phyloP scores from a whole-genome alignment of 257 asterid species.

The Nicotiana obtusifolia region DNA sequence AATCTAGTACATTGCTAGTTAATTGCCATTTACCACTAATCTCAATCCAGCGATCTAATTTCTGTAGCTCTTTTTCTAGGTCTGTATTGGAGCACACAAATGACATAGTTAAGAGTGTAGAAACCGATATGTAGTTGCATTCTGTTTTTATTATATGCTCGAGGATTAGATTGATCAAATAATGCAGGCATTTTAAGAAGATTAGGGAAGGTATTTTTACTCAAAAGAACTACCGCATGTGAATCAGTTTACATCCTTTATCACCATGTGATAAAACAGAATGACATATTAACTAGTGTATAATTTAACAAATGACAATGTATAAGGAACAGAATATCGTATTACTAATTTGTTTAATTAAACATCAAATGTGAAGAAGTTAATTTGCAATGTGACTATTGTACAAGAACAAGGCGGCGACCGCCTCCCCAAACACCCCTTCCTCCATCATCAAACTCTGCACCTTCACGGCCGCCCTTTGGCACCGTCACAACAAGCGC shows the following conservation, averaged over 20 bases:
- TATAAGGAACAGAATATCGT: too few relatives aligned
- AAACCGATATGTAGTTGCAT: background rate
- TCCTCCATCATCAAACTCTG: constrained; percentile 13
- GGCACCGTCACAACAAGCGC: constrained; percentile 56
- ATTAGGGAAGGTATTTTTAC: too few relatives aligned
- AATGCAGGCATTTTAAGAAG: too few relatives aligned
- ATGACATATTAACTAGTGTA: too few relatives aligned
- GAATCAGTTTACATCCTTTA: background rate
- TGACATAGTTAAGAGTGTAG: background rate
- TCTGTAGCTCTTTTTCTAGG: too few relatives aligned
- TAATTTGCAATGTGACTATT: constrained; percentile 7
- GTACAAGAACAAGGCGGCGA: constrained; percentile 34
- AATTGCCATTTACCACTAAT: background rate
- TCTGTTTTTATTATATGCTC: background rate
- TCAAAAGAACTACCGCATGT: too few relatives aligned
- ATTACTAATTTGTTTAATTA: too few relatives aligned
- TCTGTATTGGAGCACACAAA: background rate
- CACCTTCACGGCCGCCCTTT: constrained; percentile 15
- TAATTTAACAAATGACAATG: too few relatives aligned
- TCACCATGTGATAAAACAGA: background rate
- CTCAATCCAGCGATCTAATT: background rate
- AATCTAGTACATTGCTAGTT: background rate
- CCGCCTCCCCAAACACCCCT: constrained; percentile 27
- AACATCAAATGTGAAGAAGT: too few relatives aligned
- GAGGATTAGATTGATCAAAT: too few relatives aligned